Percentiles rank a stretch among this genome's conserved stretches.
Evolutionary conservation across 2,329 filamentous ascomycete genomes (phyloP).

Genomic region (Blastomyces silverae): DNA sequence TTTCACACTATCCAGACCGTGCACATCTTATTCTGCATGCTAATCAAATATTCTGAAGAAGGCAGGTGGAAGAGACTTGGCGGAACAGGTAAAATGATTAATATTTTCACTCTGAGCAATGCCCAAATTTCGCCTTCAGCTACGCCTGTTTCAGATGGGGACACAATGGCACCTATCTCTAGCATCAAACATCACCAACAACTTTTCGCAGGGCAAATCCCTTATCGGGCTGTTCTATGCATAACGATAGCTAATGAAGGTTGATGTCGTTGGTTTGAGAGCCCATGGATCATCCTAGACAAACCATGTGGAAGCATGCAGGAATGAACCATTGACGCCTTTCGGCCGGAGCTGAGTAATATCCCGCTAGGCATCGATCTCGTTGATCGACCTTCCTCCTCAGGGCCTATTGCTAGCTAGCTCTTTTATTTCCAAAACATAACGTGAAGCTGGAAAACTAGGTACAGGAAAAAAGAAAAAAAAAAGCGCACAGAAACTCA

Average conservation of each 20-base stretch:
- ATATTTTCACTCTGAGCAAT: not conserved
- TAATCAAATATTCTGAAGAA: not conserved
- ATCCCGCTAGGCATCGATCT: not conserved
- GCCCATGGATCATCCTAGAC: not conserved
- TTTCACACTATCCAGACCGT: not conserved
- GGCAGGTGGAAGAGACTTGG: not conserved
- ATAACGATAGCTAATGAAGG: not conserved
- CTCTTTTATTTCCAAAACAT: not conserved
- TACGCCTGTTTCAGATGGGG: not conserved
- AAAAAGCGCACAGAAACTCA: not conserved
- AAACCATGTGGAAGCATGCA: not conserved
- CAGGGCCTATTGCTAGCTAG: not conserved
- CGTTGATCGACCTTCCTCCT: not conserved
- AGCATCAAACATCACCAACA: not conserved
- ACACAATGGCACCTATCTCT: not conserved
- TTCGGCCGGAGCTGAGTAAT: not conserved
- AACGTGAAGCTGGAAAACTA: not conserved
- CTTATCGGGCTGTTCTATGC: not conserved
- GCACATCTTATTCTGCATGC: not conserved
- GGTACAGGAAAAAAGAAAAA: not conserved
- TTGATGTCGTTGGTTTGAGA: not conserved
- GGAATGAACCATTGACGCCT: not conserved
- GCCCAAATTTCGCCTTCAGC: not conserved
- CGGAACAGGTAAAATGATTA: not conserved
- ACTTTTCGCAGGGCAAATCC: conserved; percentile 2